These are phyloP conservation scores for Seiridium unicorne DNA, from an alignment of 2,329 filamentous ascomycete species.

Conservation along the genomic window DNA sequence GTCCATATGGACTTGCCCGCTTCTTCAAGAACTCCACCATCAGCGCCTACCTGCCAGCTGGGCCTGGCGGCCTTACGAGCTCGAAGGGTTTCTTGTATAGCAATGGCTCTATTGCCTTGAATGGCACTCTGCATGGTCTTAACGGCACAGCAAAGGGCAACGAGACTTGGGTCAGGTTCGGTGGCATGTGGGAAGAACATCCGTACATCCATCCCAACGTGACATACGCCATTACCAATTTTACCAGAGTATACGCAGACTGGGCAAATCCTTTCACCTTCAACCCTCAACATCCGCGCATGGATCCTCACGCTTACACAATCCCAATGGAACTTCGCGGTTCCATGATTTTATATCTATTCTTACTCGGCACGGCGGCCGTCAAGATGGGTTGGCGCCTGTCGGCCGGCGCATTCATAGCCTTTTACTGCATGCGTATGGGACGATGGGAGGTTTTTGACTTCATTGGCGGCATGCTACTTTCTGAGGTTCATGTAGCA, in stretches of 20 bases:
- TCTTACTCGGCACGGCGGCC: slow-evolving; percentile 35
- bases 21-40: slow-evolving; percentile 23
- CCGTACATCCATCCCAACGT: slow-evolving; percentile 36
- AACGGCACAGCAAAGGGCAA: slow-evolving; percentile 14
- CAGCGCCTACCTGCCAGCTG: neutral
- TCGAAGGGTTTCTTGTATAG: slow-evolving; percentile 7
- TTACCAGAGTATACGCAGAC: slow-evolving; percentile 33
- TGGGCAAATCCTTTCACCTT: slow-evolving; percentile 42
- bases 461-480: slow-evolving; percentile 34
- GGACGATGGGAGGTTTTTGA: slow-evolving; percentile 39
- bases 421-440: slow-evolving; percentile 31
- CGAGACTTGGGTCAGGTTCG: slow-evolving; percentile 32
- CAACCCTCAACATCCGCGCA: slow-evolving; percentile 35
- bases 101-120: slow-evolving; percentile 22
- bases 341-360: slow-evolving; percentile 38
- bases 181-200: slow-evolving; percentile 40
- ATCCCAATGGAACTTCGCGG: slow-evolving; percentile 41
- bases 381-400: slow-evolving; percentile 33
- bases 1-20: slow-evolving; percentile 2
- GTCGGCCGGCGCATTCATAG: slow-evolving; percentile 25
- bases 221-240: slow-evolving; percentile 35
- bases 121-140: slow-evolving; percentile 25
- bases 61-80: neutral
- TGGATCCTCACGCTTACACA: slow-evolving; percentile 40
- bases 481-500: slow-evolving; percentile 35